Percentiles rank a stretch among this genome's conserved stretches.
These are phyloP conservation scores for Lanzia echinophila DNA, from an alignment of 2,329 filamentous ascomycete species.

Conservation along the genomic window DNA sequence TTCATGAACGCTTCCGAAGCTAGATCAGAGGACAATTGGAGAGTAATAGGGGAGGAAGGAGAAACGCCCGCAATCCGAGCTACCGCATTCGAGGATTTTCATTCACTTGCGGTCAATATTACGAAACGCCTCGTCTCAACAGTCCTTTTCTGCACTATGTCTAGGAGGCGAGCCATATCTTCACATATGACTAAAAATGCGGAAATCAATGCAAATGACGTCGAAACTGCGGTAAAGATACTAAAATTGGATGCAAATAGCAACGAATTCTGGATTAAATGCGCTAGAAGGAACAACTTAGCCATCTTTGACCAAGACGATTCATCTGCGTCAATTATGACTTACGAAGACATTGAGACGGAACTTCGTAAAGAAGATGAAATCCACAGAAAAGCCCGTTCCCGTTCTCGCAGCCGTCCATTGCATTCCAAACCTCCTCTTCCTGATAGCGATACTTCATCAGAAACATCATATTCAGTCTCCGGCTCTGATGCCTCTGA, in stretches of 20 bases:
- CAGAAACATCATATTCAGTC: slow-evolving; percentile 3
- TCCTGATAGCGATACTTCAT: neutral
- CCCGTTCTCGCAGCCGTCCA: slow-evolving; percentile 13
- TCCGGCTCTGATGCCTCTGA: neutral
- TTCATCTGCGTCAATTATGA: slow-evolving; percentile 18
- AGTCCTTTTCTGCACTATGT: slow-evolving; percentile 62
- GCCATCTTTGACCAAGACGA: slow-evolving; percentile 38
- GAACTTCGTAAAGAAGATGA: slow-evolving; percentile 17
- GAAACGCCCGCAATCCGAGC: slow-evolving; percentile 63
- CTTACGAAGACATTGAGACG: slow-evolving; percentile 32
- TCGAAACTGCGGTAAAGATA: slow-evolving; percentile 46
- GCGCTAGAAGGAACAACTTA: slow-evolving; percentile 46
- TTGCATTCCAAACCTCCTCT: neutral
- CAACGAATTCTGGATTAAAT: slow-evolving; percentile 43
- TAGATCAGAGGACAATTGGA: slow-evolving; percentile 61
- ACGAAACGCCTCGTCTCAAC: slow-evolving; percentile 66
- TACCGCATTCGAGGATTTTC: slow-evolving; percentile 70
- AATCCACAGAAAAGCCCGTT: slow-evolving; percentile 12
- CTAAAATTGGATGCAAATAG: slow-evolving; percentile 43
- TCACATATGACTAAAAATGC: slow-evolving; percentile 27
- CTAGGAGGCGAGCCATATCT: slow-evolving; percentile 49
- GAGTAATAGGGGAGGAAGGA: slow-evolving; percentile 42
- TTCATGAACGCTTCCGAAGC: slow-evolving; percentile 66
- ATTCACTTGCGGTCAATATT: slow-evolving; percentile 58
- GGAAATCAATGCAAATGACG: slow-evolving; percentile 32